Evolutionary conservation across 208 protist species (phyloP).

Genomic region (Leishmania mexicana): DNA sequence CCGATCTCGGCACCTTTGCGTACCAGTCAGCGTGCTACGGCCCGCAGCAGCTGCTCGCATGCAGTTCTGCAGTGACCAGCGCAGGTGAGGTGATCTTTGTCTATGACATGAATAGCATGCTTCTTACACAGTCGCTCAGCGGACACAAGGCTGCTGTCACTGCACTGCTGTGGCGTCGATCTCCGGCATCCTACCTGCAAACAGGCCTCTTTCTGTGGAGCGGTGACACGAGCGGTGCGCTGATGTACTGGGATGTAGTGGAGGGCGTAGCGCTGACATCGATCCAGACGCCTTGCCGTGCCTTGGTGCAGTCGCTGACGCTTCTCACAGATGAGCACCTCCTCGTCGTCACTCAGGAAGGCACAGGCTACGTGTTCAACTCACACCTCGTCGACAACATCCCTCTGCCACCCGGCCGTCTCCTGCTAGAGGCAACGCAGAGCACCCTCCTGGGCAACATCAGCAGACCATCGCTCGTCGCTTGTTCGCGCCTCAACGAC

Average conservation of each 20-base stretch:
- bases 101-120: constrained; percentile 79
- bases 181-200: constrained; percentile 62
- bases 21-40: constrained; percentile 70
- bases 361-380: constrained; percentile 70
- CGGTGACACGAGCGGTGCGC: constrained; percentile 45
- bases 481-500: constrained; percentile 47
- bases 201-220: constrained; percentile 69
- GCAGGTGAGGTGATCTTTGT: constrained; percentile 63
- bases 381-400: constrained; percentile 52
- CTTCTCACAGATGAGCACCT: constrained; percentile 63
- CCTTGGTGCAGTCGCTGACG: constrained; percentile 44
- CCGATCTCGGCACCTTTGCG: constrained; percentile 27
- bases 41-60: constrained; percentile 70
- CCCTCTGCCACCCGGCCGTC: constrained; percentile 29
- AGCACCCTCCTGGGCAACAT: constrained; percentile 10
- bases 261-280: constrained; percentile 61
- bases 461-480: constrained; percentile 31
- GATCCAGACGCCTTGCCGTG: constrained; percentile 46
- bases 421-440: constrained; percentile 33
- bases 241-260: constrained; percentile 82
- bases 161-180: constrained; percentile 66
- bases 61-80: constrained; percentile 42
- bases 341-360: constrained; percentile 52
- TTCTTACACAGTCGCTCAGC: constrained; percentile 75
- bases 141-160: constrained; percentile 60